Evolutionary conservation across 1,139 yeast genomes (phyloP).

Genomic region (Geotrichum citri-aurantii): DNA sequence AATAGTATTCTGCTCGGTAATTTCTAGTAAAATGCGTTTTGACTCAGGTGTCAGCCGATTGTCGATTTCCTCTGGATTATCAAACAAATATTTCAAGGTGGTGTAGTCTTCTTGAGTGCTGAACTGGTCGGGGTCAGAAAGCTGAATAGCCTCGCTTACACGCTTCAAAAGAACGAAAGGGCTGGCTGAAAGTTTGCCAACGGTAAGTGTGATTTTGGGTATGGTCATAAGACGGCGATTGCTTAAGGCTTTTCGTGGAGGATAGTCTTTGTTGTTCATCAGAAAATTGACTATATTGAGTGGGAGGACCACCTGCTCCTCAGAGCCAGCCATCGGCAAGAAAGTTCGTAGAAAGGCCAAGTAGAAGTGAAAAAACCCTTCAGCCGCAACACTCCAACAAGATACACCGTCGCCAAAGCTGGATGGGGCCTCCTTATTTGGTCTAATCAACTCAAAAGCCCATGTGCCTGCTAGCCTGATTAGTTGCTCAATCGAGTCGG

Average conservation of each 20-base stretch:
- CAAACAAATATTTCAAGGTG: slow-evolving; percentile 63
- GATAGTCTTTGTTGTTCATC: slow-evolving; percentile 31
- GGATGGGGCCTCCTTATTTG: slow-evolving; percentile 27
- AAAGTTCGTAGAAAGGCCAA: slow-evolving; percentile 73
- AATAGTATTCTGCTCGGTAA: slow-evolving; percentile 31
- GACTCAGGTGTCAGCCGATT: slow-evolving; percentile 69
- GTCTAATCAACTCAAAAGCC: slow-evolving; percentile 58
- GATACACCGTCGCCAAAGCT: slow-evolving; percentile 65
- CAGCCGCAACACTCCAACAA: slow-evolving; percentile 65
- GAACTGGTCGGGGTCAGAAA: slow-evolving; percentile 64
- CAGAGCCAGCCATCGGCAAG: slow-evolving; percentile 26
- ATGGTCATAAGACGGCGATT: slow-evolving; percentile 47
- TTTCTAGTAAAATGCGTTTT: slow-evolving; percentile 54
- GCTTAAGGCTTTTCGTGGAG: slow-evolving; percentile 27
- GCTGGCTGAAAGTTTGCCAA: slow-evolving; percentile 54
- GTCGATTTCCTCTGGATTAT: slow-evolving; percentile 54
- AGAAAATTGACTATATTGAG: neutral
- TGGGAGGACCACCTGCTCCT: neutral
- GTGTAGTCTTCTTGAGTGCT: slow-evolving; percentile 75
- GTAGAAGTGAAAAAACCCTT: slow-evolving; percentile 69
- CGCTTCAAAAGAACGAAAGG: slow-evolving; percentile 55
- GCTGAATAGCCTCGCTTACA: slow-evolving; percentile 58
- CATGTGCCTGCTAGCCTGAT: slow-evolving; percentile 80
- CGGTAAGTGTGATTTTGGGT: slow-evolving; percentile 62
- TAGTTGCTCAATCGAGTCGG: slow-evolving; percentile 69